These are phyloP conservation scores for Hypericum perforatum DNA, from an alignment of 345 rosid species.

Conservation along the genomic window DNA sequence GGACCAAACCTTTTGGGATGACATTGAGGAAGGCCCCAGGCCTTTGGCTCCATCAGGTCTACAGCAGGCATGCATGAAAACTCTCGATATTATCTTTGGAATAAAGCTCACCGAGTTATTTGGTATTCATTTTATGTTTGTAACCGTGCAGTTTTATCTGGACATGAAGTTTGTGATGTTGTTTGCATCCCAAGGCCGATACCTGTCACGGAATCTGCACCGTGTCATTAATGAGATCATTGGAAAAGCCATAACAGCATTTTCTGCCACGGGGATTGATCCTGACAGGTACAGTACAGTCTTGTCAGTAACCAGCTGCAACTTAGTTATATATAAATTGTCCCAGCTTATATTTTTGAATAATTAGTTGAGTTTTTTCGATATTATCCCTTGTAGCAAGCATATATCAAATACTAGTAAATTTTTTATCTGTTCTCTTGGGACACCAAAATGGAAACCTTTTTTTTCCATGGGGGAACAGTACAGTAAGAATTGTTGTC, in stretches of 20 bases:
- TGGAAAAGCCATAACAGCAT: slow-evolving; percentile 66
- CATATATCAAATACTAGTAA: too few species aligned
- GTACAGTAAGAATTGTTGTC: too few species aligned
- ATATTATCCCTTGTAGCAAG: too few species aligned
- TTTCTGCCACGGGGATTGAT: slow-evolving; percentile 86
- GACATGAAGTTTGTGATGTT: slow-evolving; percentile 89
- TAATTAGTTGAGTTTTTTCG: too few species aligned
- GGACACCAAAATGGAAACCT: too few species aligned
- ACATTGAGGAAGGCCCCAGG: slow-evolving; percentile 91
- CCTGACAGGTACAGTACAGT: slow-evolving; percentile 53
- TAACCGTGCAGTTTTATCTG: slow-evolving; percentile 60
- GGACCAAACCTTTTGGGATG: slow-evolving; percentile 98
- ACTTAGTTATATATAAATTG: too few species aligned
- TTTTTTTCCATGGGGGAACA: too few species aligned
- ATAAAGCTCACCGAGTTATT: background rate
- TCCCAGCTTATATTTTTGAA: too few species aligned
- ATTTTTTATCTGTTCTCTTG: too few species aligned
- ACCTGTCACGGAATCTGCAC: slow-evolving; percentile 81
- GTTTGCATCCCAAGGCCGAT: slow-evolving; percentile 98
- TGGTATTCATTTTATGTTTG: slow-evolving; percentile 1
- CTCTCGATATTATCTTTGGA: slow-evolving; percentile 7
- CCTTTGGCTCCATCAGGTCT: slow-evolving; percentile 86
- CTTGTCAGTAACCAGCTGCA: too few species aligned
- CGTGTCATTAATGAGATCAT: slow-evolving; percentile 86
- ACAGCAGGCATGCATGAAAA: slow-evolving; percentile 60